Evolutionary conservation across 2,329 filamentous ascomycete genomes (phyloP), one percentile per base, ranked within the genome.

Genomic region (Xylariales sp.): DNA sequence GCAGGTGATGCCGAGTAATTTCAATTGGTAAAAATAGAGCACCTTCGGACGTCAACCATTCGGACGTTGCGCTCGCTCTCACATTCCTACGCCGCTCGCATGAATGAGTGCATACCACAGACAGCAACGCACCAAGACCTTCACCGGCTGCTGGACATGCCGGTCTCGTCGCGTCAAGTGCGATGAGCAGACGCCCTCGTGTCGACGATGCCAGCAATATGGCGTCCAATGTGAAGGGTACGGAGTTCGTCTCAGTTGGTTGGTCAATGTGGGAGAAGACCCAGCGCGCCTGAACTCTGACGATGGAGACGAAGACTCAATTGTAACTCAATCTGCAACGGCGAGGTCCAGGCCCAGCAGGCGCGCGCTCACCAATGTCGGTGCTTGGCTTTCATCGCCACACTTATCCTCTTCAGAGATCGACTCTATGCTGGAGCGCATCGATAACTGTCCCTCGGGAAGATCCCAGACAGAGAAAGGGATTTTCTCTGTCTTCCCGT

Each of bases 191-290:
- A 30, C 15, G 11, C 36, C 36, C 5, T 24, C 7, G 4, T 38
- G 36, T 16, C 36, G 27, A 23, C 30, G 29, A 19, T 38, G 36
- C 18, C 13, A 11, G 17, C 36, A 30, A 10, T 36, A 44, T n/a
- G 43, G 44, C 2, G 28, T 49, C 15, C n/a, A 34, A 11, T 50
- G 48, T 17, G 40, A 50, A 20, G 50, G 50, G 2, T 52, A 52
- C 23, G 47, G 40, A 6, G 27, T 50, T 5, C 42, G 47, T 6
- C 37, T 51, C 12, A 42, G 35, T 16, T 50, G 45, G 48, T 29
- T 46, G 2, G 19, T n/a, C 13, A 40, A n/a, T n/a, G n/a, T n/a
- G n/a, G n/a, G n/a, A n/a, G n/a, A n/a, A n/a, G n/a, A n/a, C n/a
- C n/a, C n/a, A n/a, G n/a, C n/a, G n/a, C n/a, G n/a, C n/a, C n/a